Evolutionary conservation across 2,329 filamentous ascomycete species (phyloP).

Genomic region (Beauveria caledonica): DNA sequence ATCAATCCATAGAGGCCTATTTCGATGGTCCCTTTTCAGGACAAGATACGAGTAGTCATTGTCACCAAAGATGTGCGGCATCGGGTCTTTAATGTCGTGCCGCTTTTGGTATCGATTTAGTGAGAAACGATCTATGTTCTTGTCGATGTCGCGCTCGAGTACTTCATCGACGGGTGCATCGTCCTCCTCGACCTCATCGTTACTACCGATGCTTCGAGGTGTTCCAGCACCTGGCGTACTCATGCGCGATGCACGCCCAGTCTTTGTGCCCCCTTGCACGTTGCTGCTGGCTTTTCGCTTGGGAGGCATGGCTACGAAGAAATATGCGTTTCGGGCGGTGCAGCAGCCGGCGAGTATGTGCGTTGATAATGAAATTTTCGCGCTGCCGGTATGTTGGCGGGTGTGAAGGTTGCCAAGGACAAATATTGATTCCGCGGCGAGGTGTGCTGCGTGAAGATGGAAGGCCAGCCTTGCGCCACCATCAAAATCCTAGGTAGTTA

Average conservation of each 20-base stretch:
- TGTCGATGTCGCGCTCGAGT: constrained; percentile 46
- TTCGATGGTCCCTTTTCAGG: constrained; percentile 76
- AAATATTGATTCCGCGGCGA: not conserved
- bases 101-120: constrained; percentile 42
- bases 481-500: too few species aligned
- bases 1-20: constrained; percentile 83
- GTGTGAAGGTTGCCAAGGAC: not conserved
- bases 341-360: not conserved
- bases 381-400: not conserved
- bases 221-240: constrained; percentile 55
- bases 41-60: constrained; percentile 69
- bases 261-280: constrained; percentile 42
- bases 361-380: not conserved
- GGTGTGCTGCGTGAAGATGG: not conserved
- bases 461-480: not conserved
- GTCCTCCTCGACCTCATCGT: constrained; percentile 42
- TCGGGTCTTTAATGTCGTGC: constrained; percentile 33
- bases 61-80: constrained; percentile 39
- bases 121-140: constrained; percentile 53
- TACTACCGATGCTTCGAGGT: constrained; percentile 48
- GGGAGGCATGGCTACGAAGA: constrained; percentile 45
- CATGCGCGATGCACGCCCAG: constrained; percentile 45
- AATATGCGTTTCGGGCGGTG: not conserved
- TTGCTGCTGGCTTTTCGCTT: constrained; percentile 59
- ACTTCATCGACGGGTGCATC: constrained; percentile 43